A percentile compares a stretch with the other conserved stretches of the same genome.
These are phyloP conservation scores for Jackrogersella multiformis DNA, from an alignment of 495 filamentous ascomycete species.

Conservation along the genomic window DNA sequence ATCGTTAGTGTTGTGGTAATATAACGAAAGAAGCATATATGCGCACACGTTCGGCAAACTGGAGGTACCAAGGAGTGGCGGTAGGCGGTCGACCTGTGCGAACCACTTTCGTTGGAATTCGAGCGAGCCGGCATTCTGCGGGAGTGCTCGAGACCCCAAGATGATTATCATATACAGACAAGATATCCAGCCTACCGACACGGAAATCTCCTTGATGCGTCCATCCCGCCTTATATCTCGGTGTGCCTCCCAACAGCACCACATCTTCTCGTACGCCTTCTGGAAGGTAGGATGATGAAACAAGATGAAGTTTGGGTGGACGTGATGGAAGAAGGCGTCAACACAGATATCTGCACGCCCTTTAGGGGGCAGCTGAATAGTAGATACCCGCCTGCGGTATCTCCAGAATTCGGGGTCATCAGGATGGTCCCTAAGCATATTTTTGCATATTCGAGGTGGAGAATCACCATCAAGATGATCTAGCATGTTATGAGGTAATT, in stretches of 20 bases:
- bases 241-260: conserved; percentile 36
- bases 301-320: conserved; percentile 56
- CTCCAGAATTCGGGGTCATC: conserved; percentile 39
- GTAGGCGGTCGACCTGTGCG: conserved; percentile 43
- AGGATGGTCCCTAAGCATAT: conserved; percentile 34
- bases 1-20: conserved; percentile 58
- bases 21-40: conserved; percentile 56
- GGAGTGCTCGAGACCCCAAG: conserved; percentile 49
- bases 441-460: conserved; percentile 33
- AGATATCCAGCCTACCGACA: conserved; percentile 54
- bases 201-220: conserved; percentile 24
- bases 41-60: conserved; percentile 57
- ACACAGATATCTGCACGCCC: conserved; percentile 51
- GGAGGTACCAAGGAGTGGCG: conserved; percentile 49
- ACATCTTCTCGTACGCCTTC: conserved; percentile 53
- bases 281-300: conserved; percentile 58
- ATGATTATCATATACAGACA: conserved; percentile 58
- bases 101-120: conserved; percentile 52
- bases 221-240: background rate
- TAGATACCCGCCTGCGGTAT: conserved; percentile 34
- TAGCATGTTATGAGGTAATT: background rate
- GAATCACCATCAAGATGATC: conserved; percentile 37
- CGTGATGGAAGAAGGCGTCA: conserved; percentile 52
- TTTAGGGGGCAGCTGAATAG: conserved; percentile 40
- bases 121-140: conserved; percentile 42